These are phyloP conservation scores for Gossypium raimondii DNA, from an alignment of 345 rosid genomes.

Conservation along the genomic window DNA sequence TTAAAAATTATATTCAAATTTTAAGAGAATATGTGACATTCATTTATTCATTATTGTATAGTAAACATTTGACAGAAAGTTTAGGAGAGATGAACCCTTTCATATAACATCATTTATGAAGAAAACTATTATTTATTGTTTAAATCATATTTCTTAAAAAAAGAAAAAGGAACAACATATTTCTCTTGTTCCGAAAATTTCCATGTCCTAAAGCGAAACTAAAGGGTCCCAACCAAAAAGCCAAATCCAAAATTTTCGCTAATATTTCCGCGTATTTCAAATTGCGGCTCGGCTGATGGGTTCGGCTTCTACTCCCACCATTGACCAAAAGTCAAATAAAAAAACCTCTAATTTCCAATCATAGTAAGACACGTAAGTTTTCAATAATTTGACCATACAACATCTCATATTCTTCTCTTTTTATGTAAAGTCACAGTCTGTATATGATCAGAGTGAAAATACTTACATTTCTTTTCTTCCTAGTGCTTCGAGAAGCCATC, in stretches of 20 bases:
- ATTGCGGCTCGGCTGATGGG: conserved; percentile 4
- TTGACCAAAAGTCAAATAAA: not conserved
- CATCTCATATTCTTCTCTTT: not conserved
- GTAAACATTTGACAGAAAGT: too few relatives aligned
- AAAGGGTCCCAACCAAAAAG: not conserved
- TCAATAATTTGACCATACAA: not conserved
- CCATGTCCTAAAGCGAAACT: not conserved
- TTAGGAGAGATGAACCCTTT: too few relatives aligned
- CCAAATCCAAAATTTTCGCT: not conserved
- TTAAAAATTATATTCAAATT: too few relatives aligned
- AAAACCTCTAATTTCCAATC: not conserved
- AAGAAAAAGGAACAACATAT: too few relatives aligned
- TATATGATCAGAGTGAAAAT: not conserved
- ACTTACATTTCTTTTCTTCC: not conserved
- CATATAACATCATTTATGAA: too few relatives aligned
- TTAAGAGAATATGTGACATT: too few relatives aligned
- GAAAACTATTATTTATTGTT: too few relatives aligned
- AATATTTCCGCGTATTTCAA: not conserved
- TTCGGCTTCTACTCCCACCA: not conserved
- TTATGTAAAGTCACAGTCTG: conserved; percentile 8
- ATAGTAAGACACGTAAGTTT: not conserved
- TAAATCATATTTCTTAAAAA: too few relatives aligned
- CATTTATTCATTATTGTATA: too few relatives aligned
- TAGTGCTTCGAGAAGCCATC: not conserved
- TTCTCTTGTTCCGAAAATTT: not conserved